These are phyloP conservation scores for Rhynchosporium graminicola DNA, from an alignment of 2,329 filamentous ascomycete genomes.

Conservation along the genomic window DNA sequence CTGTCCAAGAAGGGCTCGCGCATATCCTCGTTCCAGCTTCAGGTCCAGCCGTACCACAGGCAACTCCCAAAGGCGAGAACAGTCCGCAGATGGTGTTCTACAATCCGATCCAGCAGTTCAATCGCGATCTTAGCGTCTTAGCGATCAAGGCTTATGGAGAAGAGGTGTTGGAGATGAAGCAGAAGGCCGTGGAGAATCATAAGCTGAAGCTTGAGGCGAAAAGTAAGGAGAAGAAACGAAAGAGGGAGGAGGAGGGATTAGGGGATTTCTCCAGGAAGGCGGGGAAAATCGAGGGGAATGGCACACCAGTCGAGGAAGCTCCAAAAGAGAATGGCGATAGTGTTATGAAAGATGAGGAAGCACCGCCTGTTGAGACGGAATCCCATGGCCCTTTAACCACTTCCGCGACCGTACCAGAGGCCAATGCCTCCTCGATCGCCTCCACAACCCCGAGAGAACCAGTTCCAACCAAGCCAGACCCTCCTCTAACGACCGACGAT, in stretches of 20 bases:
- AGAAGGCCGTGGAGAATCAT: constrained; percentile 44
- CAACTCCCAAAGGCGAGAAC: constrained; percentile 52
- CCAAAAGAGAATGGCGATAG: background rate
- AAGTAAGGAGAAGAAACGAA: constrained; percentile 50
- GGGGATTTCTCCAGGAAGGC: constrained; percentile 42
- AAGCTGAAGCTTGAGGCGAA: constrained; percentile 38
- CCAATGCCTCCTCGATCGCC: background rate
- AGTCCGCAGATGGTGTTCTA: constrained; percentile 86
- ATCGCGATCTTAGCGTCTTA: constrained; percentile 89
- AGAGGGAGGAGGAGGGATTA: constrained; percentile 42
- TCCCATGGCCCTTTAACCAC: background rate
- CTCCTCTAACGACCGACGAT: background rate
- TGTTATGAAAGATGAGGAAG: constrained; percentile 1
- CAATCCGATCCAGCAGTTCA: constrained; percentile 99
- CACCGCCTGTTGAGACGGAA: background rate
- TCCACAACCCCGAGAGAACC: background rate
- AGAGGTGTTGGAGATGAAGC: constrained; percentile 55
- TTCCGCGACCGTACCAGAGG: background rate
- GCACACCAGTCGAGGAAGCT: constrained; percentile 8
- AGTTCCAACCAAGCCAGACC: background rate
- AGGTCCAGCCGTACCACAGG: constrained; percentile 49
- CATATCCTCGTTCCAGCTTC: constrained; percentile 63
- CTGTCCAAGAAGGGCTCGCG: constrained; percentile 67
- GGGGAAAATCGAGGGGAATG: constrained; percentile 35
- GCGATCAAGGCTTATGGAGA: constrained; percentile 89